Evolutionary conservation across 192 early-diverging fungal species (phyloP).

Genomic region (Coemansia umbellata): DNA sequence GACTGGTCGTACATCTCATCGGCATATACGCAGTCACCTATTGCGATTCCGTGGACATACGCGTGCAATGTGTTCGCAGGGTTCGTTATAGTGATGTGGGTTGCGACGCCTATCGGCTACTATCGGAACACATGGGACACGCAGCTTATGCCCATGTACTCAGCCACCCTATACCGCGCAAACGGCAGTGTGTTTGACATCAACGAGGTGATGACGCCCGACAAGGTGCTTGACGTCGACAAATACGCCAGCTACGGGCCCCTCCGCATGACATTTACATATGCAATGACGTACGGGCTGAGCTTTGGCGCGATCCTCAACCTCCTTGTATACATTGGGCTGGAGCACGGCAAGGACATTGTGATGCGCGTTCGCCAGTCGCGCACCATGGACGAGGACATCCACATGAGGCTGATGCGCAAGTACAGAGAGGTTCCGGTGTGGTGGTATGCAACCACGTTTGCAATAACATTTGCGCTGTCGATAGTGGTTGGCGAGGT

Average conservation of each 20-base stretch:
- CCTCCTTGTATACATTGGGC: conserved; percentile 59
- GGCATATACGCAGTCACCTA: conserved; percentile 57
- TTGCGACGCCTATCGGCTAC: conserved; percentile 68
- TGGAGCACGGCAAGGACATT: conserved; percentile 68
- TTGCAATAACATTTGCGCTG: conserved; percentile 32
- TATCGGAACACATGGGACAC: conserved; percentile 64
- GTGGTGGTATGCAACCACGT: conserved; percentile 58
- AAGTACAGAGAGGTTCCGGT: conserved; percentile 70
- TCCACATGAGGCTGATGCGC: conserved; percentile 73
- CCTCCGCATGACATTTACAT: conserved; percentile 64
- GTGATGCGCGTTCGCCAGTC: conserved; percentile 55
- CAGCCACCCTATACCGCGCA: conserved; percentile 56
- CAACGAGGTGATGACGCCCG: conserved; percentile 52
- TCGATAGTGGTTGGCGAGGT: conserved; percentile 41
- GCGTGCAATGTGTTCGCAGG: conserved; percentile 69
- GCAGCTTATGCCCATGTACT: conserved; percentile 47
- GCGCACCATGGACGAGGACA: conserved; percentile 63
- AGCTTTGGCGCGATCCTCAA: conserved; percentile 65
- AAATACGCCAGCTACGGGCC: conserved; percentile 60
- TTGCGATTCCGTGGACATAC: conserved; percentile 71
- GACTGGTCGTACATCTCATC: conserved; percentile 71
- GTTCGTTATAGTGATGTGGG: conserved; percentile 71
- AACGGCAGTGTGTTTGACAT: conserved; percentile 59
- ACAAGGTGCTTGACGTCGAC: conserved; percentile 51
- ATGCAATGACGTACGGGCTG: conserved; percentile 66